phyloP scores from a whole-genome alignment of 305 asterid species.

The Fraxinus velutina region DNA sequence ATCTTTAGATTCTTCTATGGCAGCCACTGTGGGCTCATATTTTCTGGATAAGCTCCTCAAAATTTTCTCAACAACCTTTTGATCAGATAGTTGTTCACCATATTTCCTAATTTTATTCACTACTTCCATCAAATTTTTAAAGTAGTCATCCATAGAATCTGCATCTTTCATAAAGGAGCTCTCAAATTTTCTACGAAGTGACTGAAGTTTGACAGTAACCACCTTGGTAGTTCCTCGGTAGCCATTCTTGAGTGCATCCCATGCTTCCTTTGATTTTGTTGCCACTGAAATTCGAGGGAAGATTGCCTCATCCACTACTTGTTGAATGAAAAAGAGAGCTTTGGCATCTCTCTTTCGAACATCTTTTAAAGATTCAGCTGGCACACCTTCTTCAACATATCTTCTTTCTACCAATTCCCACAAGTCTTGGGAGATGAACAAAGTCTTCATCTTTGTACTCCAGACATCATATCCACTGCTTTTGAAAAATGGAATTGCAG shows the following conservation, averaged over 20 bases:
- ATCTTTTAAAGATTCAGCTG: not conserved
- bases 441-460: constrained; percentile 14
- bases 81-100: too few species aligned
- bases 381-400: not conserved
- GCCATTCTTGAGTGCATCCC: not conserved
- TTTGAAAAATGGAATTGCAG: too few species aligned
- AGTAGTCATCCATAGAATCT: too few species aligned
- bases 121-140: too few species aligned
- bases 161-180: too few species aligned
- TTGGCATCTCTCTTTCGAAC: not conserved
- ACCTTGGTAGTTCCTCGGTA: not conserved
- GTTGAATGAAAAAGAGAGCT: not conserved
- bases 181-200: too few species aligned
- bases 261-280: not conserved
- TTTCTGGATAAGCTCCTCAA: too few species aligned
- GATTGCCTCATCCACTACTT: not conserved
- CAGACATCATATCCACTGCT: not conserved
- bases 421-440: constrained; percentile 1
- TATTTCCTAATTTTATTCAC: too few species aligned
- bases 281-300: not conserved
- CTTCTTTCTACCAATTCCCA: constrained; percentile 16
- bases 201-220: not conserved
- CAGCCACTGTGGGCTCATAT: too few species aligned
- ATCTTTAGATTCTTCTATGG: too few species aligned
- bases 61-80: too few species aligned